Evolutionary conservation across 2,329 filamentous ascomycete species (phyloP), one percentile per base, ranked within the genome.

Genomic region (Diaporthe citriasiana): DNA sequence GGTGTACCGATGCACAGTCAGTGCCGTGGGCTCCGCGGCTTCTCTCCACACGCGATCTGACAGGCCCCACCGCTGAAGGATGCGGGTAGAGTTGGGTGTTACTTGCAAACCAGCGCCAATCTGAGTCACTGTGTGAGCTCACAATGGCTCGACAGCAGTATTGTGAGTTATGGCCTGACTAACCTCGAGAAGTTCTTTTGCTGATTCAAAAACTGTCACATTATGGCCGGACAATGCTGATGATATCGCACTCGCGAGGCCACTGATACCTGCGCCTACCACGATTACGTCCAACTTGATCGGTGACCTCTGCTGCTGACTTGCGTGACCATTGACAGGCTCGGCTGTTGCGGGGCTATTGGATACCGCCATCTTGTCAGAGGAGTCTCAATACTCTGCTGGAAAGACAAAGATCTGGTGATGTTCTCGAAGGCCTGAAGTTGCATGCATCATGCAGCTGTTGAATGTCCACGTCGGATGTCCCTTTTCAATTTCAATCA

Each of bases 1-100:
- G 45, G 79, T 77, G 76, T 79, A 80, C 33, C 79, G 79, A 73
- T 77, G 79, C 60, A 81, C 78, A 6, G 78, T 79, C 63, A 81
- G 76, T 4, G 76, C 73, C 3, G 72, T 63, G 30, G 79, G 79
- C 27, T 78, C 75, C 25, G 79, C 75, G 42, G 79, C 79, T 19
- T 77, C 73, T 13, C 75, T 73, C 56, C 75, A 70, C n/a, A 80
- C 76, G 13, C 42, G 55, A 9, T 76, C 66, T 27, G 70, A 30
- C 4, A 80, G 76, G 19, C 73, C 73, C 79, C 79, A 81, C 73
- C 70, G 50, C 22, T 76, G 50, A n/a, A 81, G 78, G 45, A 81
- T 77, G 69, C 76, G 76, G 27, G 79, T 78, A 53, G 79, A 78
- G 74, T 81, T 81, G 42, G 79, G 79, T 6, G 79, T 81, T 9